phyloP scores from a whole-genome alignment of 108 stramenopile species.

The Ochromonas danica region DNA sequence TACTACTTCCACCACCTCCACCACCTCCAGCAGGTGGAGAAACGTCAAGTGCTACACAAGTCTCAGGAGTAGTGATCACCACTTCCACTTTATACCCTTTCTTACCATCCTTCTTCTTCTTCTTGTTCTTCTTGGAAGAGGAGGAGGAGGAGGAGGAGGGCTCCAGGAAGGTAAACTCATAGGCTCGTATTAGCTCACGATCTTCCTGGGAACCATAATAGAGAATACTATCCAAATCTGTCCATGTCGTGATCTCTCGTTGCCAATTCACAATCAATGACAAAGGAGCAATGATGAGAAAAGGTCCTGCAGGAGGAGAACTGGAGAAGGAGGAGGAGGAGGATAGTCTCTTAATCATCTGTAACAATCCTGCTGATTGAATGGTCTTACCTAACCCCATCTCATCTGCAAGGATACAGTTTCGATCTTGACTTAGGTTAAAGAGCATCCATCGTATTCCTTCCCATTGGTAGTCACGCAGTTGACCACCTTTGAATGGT shows the following conservation, averaged over 20 bases:
- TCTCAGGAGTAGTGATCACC: slow-evolving; percentile 84
- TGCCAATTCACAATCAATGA: slow-evolving; percentile 85
- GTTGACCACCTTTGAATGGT: slow-evolving; percentile 57
- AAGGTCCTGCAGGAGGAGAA: slow-evolving; percentile 67
- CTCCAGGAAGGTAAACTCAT: slow-evolving; percentile 71
- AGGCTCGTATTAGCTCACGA: slow-evolving; percentile 68
- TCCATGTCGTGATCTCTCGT: slow-evolving; percentile 82
- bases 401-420: slow-evolving; percentile 95
- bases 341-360: slow-evolving; percentile 65
- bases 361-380: slow-evolving; percentile 71
- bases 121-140: slow-evolving; percentile 60
- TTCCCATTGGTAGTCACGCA: slow-evolving; percentile 88
- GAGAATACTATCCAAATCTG: slow-evolving; percentile 86
- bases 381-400: slow-evolving; percentile 77
- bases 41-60: slow-evolving; percentile 71
- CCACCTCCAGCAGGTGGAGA: background rate
- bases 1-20: no score
- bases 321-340: no score
- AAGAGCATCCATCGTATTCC: slow-evolving; percentile 95
- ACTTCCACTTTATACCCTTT: slow-evolving; percentile 80
- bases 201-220: slow-evolving; percentile 82
- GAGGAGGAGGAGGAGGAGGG: slow-evolving; percentile 48
- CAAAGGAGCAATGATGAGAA: slow-evolving; percentile 82
- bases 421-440: slow-evolving; percentile 83
- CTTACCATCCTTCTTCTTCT: slow-evolving; percentile 71